Percentiles rank a stretch among this genome's conserved stretches.
These are phyloP conservation scores for Schrenkiella parvula DNA, from an alignment of 345 rosid species.

Conservation along the genomic window DNA sequence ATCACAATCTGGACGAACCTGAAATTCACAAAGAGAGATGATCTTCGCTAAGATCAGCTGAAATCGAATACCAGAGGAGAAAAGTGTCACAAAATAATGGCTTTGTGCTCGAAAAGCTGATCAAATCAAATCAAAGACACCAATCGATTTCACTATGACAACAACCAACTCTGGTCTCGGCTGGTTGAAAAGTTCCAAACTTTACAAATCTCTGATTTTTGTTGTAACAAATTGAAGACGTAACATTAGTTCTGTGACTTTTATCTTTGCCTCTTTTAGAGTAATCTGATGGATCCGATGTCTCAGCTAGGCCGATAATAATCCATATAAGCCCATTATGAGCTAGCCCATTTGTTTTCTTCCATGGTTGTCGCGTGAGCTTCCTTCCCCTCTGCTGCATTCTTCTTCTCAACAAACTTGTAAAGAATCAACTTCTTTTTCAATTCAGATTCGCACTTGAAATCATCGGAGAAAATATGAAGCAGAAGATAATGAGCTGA, in stretches of 20 bases:
- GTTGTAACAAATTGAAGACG: neutral
- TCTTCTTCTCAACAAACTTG: neutral
- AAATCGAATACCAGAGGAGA: neutral
- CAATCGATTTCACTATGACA: neutral
- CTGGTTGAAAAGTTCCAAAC: conserved; percentile 6
- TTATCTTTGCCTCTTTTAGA: neutral
- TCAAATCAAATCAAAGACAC: neutral
- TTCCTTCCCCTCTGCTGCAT: neutral
- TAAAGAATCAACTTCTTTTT: neutral
- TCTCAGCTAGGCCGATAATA: neutral
- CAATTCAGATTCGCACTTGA: conserved; percentile 8
- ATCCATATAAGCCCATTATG: neutral
- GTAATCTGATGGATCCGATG: neutral
- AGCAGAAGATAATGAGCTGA: neutral
- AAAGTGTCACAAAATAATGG: neutral
- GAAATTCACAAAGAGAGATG: neutral
- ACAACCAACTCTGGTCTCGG: conserved; percentile 2
- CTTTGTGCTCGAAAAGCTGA: neutral
- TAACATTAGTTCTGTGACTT: neutral
- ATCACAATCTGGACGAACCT: conserved; percentile 23
- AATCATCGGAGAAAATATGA: neutral
- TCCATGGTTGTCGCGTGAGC: conserved; percentile 8
- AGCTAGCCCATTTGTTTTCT: neutral
- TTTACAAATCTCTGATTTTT: neutral
- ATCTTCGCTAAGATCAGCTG: neutral